These are phyloP conservation scores for Lasiodiplodia sp. DNA, from an alignment of 2,329 filamentous ascomycete genomes.

Conservation along the genomic window DNA sequence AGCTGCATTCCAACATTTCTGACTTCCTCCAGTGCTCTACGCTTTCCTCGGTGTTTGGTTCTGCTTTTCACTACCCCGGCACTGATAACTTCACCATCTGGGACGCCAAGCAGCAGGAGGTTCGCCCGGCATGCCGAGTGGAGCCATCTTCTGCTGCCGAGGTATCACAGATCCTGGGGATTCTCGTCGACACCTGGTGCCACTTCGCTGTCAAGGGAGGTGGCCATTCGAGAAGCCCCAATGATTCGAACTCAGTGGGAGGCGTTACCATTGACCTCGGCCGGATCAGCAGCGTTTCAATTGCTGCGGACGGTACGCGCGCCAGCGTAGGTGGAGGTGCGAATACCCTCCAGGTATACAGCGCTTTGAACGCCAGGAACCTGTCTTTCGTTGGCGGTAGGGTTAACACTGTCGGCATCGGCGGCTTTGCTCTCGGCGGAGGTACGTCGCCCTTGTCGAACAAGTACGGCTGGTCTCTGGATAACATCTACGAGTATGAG, in stretches of 20 bases:
- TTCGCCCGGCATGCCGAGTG: neutral
- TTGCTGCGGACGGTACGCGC: conserved; percentile 39
- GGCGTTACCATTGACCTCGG: conserved; percentile 44
- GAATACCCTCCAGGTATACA: conserved; percentile 36
- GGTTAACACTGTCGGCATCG: conserved; percentile 29
- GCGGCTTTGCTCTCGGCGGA: conserved; percentile 31
- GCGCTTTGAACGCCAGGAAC: conserved; percentile 16
- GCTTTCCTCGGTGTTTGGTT: neutral
- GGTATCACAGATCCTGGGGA: conserved; percentile 38
- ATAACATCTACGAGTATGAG: conserved; percentile 13
- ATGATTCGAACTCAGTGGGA: conserved; percentile 36
- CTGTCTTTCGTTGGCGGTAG: conserved; percentile 31
- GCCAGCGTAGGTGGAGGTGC: conserved; percentile 41
- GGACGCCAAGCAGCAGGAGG: conserved; percentile 10
- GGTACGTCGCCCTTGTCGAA: conserved; percentile 26
- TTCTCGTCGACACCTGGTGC: conserved; percentile 33
- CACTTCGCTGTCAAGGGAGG: conserved; percentile 41
- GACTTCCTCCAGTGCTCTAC: neutral
- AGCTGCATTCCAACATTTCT: neutral
- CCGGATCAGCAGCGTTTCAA: conserved; percentile 35
- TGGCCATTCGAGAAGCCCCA: conserved; percentile 39
- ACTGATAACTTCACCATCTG: neutral
- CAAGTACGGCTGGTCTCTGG: neutral
- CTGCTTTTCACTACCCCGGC: neutral
- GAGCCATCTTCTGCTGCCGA: conserved; percentile 32